Evolutionary conservation across 2,329 filamentous ascomycete genomes (phyloP), one percentile per base, ranked within the genome.

Genomic region (Colletotrichum coccodes): DNA sequence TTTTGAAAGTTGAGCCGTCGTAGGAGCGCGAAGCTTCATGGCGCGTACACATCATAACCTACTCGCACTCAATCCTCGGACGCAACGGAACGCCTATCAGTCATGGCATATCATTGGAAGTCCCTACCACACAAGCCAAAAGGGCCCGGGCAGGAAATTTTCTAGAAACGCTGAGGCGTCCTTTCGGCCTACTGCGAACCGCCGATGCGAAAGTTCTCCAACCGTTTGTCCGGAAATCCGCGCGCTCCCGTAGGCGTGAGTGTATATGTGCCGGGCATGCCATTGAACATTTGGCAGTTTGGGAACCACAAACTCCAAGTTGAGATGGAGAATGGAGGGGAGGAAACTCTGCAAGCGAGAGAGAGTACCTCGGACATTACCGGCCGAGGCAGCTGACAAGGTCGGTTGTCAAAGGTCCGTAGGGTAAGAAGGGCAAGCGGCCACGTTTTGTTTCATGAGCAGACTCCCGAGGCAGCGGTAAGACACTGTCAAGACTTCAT

Each of bases 201-300:
- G 34, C 49, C 66, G 61, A 69, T 69, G 66, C 66, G 66, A 50
- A 21, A 34, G 8, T 49, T 66, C 66, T 49, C 47, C 66, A 69
- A 14, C 49, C 18, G 66, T 49, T 69, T 42, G 54, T 69, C 61
- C 66, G 61, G 61, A 36, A 26, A 32, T 23, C 30, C 26, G 16
- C n/a, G 30, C 23, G 40, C 9, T 53, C 53, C 46, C 56, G 18
- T 8, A 2, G 11, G 16, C 12, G 16, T 32, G 47, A 5, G 4
- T 50, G 18, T 9, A 2, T 11, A n/a, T 12, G 18, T 46, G 46
- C 38, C 60, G 54, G 54, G 54, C 34, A 60, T 40, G 32, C 54
- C 49, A 65, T 65, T 65, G 49, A 54, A 26, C 30, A 9, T 56
- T 30, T 69, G 66, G 49, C 53, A 68, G 42, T 60, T 60, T 69